Evolutionary conservation across 1,139 yeast species (phyloP), one percentile per base, ranked within the genome.

Genomic region (Yamadazyma blattariae): DNA sequence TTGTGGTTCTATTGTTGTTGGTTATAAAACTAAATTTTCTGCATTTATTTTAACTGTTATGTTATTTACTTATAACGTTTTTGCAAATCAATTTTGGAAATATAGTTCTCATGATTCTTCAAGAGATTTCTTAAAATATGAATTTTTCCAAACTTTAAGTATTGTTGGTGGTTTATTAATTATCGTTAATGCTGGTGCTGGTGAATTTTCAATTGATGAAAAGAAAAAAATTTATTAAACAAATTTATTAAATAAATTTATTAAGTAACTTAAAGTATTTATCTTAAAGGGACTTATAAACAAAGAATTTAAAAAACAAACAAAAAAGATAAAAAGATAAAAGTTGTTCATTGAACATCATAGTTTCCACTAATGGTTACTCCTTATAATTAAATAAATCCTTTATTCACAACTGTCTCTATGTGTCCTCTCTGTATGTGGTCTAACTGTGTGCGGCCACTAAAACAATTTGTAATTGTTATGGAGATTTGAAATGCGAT

Each of bases 161-260:
- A 92, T 92, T 58, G 92, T 92, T 39, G 98, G 98, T 36, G 98
- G 97, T 2, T 76, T 92, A 47, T 67, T 92, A 45, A 70, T 92
- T 51, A 86, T 94, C 46, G 96, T 88, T 46, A 88, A 86, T 63
- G 88, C 96, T 7, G 98, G 98, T 46, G 97, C 98, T 28, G 98
- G 98, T 34, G 94, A 87, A 52, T 72, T 90, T 48, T 86, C 96
- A 25, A 69, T 92, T 43, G 98, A 92, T 58, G 97, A 89, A 63
- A 92, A 92, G 84, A 90, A 92, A 71, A 92, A 92, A 71, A 84
- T 87, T 44, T 90, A 86, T 57, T 90, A 43, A 24, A 14, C 15
- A 22, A 15, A 9, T 27, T 22, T 23, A n/a, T 23, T 21, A 21
- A 21, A n/a, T n/a, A n/a, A n/a, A n/a, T n/a, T n/a, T n/a, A n/a